Evolutionary conservation across 192 early-diverging fungal species (phyloP).

Genomic region (Backusella westeae): DNA sequence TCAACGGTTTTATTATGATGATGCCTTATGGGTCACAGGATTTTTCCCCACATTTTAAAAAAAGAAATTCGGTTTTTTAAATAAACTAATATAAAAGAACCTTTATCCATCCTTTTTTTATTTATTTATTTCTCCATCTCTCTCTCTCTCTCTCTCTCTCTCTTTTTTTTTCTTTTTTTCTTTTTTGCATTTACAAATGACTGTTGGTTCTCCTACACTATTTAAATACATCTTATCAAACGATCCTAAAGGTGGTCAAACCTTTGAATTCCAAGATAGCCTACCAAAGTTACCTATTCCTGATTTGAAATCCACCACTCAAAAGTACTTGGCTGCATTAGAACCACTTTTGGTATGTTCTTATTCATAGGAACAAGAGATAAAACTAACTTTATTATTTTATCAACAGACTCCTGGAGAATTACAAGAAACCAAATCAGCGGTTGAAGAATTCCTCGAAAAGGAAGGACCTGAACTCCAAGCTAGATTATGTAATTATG

Average conservation of each 20-base stretch:
- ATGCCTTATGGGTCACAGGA: background rate
- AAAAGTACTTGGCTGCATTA: constrained; percentile 45
- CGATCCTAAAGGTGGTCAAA: constrained; percentile 21
- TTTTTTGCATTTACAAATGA: background rate
- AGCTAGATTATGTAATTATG: constrained; percentile 50
- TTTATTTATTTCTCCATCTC: background rate
- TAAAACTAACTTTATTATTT: constrained; percentile 50
- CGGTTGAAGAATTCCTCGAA: constrained; percentile 38
- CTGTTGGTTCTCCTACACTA: background rate
- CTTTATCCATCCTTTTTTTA: background rate
- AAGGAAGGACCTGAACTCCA: constrained; percentile 57
- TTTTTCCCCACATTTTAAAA: constrained; percentile 4
- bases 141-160: background rate
- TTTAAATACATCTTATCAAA: background rate
- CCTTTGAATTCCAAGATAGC: constrained; percentile 57
- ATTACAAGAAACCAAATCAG: constrained; percentile 33
- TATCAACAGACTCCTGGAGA: constrained; percentile 34
- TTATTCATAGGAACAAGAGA: constrained; percentile 27
- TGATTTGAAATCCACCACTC: constrained; percentile 41
- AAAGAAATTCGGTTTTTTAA: background rate
- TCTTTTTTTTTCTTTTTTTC: background rate
- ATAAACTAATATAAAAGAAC: background rate
- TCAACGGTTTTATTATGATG: background rate
- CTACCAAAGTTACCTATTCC: constrained; percentile 64
- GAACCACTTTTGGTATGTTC: constrained; percentile 50